Conservation (phyloP, 1,284 basidiomycete genomes). For the Cutaneotrichosporon sp. region DNA sequence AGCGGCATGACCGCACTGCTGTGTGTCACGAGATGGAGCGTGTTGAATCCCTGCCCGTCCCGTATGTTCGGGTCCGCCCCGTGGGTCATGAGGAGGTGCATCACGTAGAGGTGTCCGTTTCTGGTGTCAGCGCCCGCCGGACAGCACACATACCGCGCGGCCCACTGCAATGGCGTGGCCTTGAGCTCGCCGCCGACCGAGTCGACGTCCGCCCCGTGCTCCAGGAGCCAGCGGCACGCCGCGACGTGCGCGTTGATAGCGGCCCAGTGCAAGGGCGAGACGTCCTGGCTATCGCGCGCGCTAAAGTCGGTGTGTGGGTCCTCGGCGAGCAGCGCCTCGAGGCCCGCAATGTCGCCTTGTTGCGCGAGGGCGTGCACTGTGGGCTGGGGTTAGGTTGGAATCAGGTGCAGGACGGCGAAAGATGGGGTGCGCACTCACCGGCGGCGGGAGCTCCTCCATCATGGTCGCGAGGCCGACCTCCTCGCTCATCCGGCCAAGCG, state of each 20-base stretch:
- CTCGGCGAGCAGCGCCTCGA: conserved; percentile 71
- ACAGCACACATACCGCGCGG: conserved; percentile 69
- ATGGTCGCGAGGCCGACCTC: conserved; percentile 43
- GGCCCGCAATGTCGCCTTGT: conserved; percentile 71
- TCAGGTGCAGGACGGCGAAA: too few relatives aligned
- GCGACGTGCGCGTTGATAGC: conserved; percentile 59
- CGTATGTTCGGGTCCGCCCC: conserved; percentile 88
- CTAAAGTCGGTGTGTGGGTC: conserved; percentile 60
- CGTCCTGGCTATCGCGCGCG: conserved; percentile 84
- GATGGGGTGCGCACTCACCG: conserved; percentile 20
- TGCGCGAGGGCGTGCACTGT: conserved; percentile 85
- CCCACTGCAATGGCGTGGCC: conserved; percentile 98
- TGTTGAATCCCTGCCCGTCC: conserved; percentile 96
- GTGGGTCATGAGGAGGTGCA: conserved; percentile 84
- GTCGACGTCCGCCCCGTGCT: conserved; percentile 93
- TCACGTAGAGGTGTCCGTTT: conserved; percentile 92
- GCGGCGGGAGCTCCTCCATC: conserved; percentile 28
- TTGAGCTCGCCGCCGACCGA: conserved; percentile 90
- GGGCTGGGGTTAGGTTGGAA: conserved; percentile 27
- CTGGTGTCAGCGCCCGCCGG: conserved; percentile 44
- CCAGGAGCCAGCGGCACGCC: conserved; percentile 66
- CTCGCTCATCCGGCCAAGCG: conserved; percentile 25
- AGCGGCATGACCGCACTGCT: conserved; percentile 92
- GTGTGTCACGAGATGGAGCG: conserved; percentile 92
- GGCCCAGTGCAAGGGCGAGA: conserved; percentile 96